Conservation (phyloP, 306 rosid species). For the Lathyrus sativus region DNA sequence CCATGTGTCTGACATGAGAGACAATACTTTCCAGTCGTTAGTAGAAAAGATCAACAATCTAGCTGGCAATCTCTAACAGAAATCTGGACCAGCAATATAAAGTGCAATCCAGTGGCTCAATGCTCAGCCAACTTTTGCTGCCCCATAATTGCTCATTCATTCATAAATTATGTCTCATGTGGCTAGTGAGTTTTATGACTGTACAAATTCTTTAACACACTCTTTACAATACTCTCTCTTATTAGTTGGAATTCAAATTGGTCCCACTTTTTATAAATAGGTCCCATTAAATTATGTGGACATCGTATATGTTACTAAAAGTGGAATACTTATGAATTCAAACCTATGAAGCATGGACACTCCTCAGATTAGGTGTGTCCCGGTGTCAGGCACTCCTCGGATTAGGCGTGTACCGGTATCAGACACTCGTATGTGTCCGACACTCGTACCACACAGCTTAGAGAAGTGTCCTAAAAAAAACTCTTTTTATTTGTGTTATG, state of each 20-base stretch:
- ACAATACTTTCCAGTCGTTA: not conserved
- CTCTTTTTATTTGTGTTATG: no score
- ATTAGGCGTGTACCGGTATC: no score
- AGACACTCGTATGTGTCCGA: no score
- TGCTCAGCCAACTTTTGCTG: not conserved
- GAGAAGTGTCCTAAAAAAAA: no score
- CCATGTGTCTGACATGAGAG: not conserved
- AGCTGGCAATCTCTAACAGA: not conserved
- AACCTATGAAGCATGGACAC: no score
- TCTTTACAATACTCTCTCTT: not conserved
- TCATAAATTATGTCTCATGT: not conserved
- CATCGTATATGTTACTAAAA: no score
- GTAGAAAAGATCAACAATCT: not conserved
- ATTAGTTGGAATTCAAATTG: not conserved
- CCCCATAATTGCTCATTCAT: not conserved
- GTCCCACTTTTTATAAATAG: no score
- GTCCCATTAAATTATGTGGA: no score
- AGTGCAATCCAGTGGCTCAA: not conserved
- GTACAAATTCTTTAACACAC: conserved; percentile 4
- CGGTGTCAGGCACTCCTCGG: no score
- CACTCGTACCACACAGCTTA: no score
- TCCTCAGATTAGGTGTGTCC: no score
- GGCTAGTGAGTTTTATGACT: not conserved
- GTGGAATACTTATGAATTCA: no score
- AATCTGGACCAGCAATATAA: not conserved